Evolutionary conservation across 2,329 filamentous ascomycete species (phyloP), one percentile per base, ranked within the genome.

Genomic region (Paraphoma sp.): DNA sequence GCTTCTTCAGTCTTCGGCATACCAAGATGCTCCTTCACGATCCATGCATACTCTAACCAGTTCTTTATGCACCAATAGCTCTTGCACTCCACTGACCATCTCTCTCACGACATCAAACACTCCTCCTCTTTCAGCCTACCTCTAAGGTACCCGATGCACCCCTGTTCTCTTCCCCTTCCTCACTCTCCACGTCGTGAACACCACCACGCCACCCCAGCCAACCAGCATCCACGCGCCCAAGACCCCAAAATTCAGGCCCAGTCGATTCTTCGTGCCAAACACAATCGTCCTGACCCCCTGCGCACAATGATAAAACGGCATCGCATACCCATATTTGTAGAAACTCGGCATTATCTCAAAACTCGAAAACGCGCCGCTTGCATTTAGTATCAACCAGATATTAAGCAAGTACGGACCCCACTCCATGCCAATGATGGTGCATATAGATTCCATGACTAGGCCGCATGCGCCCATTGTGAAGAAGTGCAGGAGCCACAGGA

Each of bases 171-270:
- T 36, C 3, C 33, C 33, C 10, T 2, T 36, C 14, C 33, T 36
- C 33, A 36, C 33, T 14, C 33, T 36, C 33, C 33, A 36, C 6
- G 14, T 14, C 33, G 33, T 36, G 10, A 10, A 10, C 3, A 23
- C 18, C 14, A 29, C 12, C 43, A 54, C 30, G 9, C 47, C 55
- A 12, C 10, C 47, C 41, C 41, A 48, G 33, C 55, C 55, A 8
- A 46, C 51, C 31, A 48, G 45, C 17, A 50, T 31, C 51, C 55
- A 58, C 14, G 16, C 51, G 8, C 48, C 36, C 36, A 58, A 41
- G 7, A 58, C 51, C 16, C 55, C 55, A 54, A 54, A 54, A 45
- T 58, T 58, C n/a, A 54, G 14, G 2, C 46, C 55, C 41, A 57
- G 41, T 30, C 44, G 55, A 23, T 38, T 58, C 36, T 58, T 58